phyloP scores from a whole-genome alignment of 495 filamentous ascomycete genomes.

The Oleoguttula mirabilis region DNA sequence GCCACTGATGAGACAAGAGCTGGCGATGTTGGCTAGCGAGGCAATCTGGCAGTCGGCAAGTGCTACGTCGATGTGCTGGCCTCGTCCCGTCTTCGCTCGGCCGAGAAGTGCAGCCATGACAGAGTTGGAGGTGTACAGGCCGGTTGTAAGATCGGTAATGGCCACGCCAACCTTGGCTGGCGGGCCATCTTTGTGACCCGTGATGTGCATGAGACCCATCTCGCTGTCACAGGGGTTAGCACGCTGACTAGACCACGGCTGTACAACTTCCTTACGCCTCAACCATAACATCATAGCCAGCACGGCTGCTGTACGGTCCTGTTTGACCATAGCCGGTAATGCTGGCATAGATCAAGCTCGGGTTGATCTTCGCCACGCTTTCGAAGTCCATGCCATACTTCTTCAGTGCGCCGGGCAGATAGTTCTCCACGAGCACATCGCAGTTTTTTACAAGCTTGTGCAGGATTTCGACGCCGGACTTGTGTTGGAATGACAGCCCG shows the following conservation, averaged over 20 bases:
- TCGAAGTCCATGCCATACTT: slow-evolving; percentile 86
- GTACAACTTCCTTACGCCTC: slow-evolving; percentile 53
- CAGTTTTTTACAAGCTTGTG: slow-evolving; percentile 72
- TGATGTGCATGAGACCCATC: slow-evolving; percentile 97
- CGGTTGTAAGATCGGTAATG: slow-evolving; percentile 91
- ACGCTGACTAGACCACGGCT: not conserved
- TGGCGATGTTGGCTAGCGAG: slow-evolving; percentile 83
- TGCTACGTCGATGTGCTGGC: slow-evolving; percentile 86
- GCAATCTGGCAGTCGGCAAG: slow-evolving; percentile 92
- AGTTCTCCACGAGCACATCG: slow-evolving; percentile 94
- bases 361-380: slow-evolving; percentile 67
- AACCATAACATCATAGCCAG: slow-evolving; percentile 98
- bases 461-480: slow-evolving; percentile 69
- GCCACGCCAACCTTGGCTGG: slow-evolving; percentile 97
- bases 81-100: slow-evolving; percentile 53
- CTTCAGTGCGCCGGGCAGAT: slow-evolving; percentile 77
- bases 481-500: slow-evolving; percentile 77
- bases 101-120: slow-evolving; percentile 88
- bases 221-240: slow-evolving; percentile 34
- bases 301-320: slow-evolving; percentile 76
- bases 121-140: slow-evolving; percentile 90
- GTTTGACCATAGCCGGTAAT: slow-evolving; percentile 80
- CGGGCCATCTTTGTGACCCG: slow-evolving; percentile 70
- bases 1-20: slow-evolving; percentile 79
- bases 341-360: slow-evolving; percentile 57